Evolutionary conservation across 306 rosid species (phyloP).

Genomic region (Purshia tridentata): DNA sequence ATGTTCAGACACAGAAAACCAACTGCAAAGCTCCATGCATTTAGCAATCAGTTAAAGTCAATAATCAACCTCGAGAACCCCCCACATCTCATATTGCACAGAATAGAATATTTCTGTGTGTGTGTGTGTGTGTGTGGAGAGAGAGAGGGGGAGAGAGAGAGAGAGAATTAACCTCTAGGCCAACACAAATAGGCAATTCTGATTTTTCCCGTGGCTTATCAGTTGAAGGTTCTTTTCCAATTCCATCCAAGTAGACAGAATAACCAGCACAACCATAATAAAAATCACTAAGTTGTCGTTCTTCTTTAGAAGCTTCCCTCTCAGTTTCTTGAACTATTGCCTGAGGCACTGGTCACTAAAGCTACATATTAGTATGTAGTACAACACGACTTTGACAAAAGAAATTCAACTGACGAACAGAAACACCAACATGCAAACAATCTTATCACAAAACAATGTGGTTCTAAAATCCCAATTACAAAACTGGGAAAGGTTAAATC

Average conservation of each 20-base stretch:
- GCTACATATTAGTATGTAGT: not conserved
- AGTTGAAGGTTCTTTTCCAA: not conserved
- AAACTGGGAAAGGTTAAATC: not conserved
- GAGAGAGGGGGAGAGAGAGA: not conserved
- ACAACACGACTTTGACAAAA: not conserved
- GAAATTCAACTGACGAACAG: not conserved
- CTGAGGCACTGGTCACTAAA: slow-evolving; percentile 11
- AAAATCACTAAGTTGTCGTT: slow-evolving; percentile 6
- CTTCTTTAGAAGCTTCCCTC: slow-evolving; percentile 6
- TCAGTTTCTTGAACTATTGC: not conserved
- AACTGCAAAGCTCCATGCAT: not conserved
- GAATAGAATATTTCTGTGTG: not conserved
- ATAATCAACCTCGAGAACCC: not conserved
- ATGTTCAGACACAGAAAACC: not conserved
- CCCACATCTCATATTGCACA: not conserved
- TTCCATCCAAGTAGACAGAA: not conserved
- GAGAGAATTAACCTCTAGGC: slow-evolving; percentile 1
- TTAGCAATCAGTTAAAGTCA: not conserved
- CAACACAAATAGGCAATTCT: slow-evolving; percentile 18
- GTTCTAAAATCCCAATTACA: not conserved
- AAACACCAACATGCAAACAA: not conserved
- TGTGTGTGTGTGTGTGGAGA: too few relatives aligned
- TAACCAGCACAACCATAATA: slow-evolving; percentile 14
- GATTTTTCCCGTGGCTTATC: not conserved
- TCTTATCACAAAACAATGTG: not conserved